A percentile compares a stretch with the other conserved stretches of the same genome.
Evolutionary conservation across 495 filamentous ascomycete genomes (phyloP).

Genomic region (Cenococcum geophilum): DNA sequence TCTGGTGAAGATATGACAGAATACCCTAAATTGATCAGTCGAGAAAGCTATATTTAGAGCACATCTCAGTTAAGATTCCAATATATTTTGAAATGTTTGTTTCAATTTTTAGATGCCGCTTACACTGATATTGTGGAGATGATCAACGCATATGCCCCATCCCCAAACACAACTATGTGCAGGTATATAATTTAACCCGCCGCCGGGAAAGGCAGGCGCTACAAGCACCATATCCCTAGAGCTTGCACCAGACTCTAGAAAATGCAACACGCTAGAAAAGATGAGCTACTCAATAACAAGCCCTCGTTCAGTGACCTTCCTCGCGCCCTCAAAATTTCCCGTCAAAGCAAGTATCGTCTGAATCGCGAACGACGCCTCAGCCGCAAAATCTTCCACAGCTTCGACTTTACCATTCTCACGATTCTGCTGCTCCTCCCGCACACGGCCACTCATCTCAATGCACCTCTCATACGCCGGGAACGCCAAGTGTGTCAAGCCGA

Average conservation of each 20-base stretch:
- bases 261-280: not conserved
- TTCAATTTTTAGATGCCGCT: no score
- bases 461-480: slow-evolving; percentile 63
- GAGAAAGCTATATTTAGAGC: no score
- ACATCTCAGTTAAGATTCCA: no score
- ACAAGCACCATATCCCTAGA: no score
- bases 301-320: slow-evolving; percentile 52
- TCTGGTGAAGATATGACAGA: not conserved
- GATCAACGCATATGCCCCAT: no score
- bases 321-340: slow-evolving; percentile 54
- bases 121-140: no score
- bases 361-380: slow-evolving; percentile 72
- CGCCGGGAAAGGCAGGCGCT: no score
- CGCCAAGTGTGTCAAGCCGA: slow-evolving; percentile 74
- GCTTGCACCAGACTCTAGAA: no score
- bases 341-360: slow-evolving; percentile 60
- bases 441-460: slow-evolving; percentile 45
- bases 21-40: no score
- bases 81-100: no score
- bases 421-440: slow-evolving; percentile 35
- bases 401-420: slow-evolving; percentile 28
- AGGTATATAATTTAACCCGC: no score
- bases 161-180: no score
- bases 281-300: slow-evolving; percentile 42
- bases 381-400: slow-evolving; percentile 54